A percentile compares a stretch with the other conserved stretches of the same genome.
phyloP scores from a whole-genome alignment of 306 rosid species.

The Quercus glauca region DNA sequence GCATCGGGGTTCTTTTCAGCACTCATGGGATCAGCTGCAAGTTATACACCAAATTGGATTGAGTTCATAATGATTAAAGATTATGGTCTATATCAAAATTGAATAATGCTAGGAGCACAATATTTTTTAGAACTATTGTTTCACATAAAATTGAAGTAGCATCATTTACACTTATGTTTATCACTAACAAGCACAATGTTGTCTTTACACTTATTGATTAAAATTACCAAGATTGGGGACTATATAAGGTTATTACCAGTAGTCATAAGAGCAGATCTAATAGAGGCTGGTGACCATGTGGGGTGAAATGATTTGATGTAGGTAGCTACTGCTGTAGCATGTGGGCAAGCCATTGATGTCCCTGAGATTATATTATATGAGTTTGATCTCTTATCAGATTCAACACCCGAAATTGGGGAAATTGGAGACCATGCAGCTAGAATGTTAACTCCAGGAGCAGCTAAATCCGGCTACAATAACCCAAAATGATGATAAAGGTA shows the following conservation, averaged over 20 bases:
- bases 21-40: constrained; percentile 34
- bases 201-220: too few relatives aligned
- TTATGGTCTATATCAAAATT: background rate
- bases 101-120: too few relatives aligned
- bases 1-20: constrained; percentile 21
- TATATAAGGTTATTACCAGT: background rate
- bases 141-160: too few relatives aligned
- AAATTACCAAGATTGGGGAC: too few relatives aligned
- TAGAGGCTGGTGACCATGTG: constrained; percentile 8
- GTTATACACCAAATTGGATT: background rate
- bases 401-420: background rate
- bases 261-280: constrained; percentile 9
- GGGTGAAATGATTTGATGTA: constrained; percentile 6
- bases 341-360: constrained; percentile 23
- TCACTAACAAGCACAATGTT: too few relatives aligned
- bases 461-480: constrained; percentile 20
- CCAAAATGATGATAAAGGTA: background rate
- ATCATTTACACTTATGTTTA: too few relatives aligned
- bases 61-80: background rate
- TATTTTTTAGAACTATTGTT: too few relatives aligned
- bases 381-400: background rate
- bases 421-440: constrained; percentile 29
- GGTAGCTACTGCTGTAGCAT: background rate
- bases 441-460: constrained; percentile 28
- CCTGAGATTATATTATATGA: constrained; percentile 13